Evolutionary conservation across 2,329 filamentous ascomycete genomes (phyloP), one percentile per base, ranked within the genome.

Genomic region (Fusarium tjaetaba): DNA sequence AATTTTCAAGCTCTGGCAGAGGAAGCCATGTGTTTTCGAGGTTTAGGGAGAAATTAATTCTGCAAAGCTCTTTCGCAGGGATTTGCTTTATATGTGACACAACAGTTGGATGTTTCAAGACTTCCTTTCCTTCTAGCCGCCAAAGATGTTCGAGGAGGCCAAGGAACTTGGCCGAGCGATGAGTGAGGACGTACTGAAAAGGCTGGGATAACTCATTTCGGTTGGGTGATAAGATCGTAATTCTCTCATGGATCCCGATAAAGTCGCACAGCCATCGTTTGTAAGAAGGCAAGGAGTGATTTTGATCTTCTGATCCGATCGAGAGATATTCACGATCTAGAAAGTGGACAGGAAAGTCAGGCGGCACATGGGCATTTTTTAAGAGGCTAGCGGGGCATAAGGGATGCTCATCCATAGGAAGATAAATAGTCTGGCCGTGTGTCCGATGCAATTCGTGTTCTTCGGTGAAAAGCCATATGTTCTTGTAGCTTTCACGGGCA

Each of bases 11-110:
- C 3, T 26, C 4, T 15, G 52, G 53, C 11, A 43, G 4, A 7
- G 71, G 71, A 57, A 75, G 63, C 73, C 71, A 75, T 1, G 71
- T 62, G 1, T 70, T 24, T 20, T 49, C 41, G 1, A 75, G 34
- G 1, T 45, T 60, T 0, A n/a, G 1, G 10, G 53, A n/a, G 22
- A 43, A 72, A 1, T n/a, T 4, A 2, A 74, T 61, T 42, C 41
- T 53, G 15, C 73, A 75, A 42, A 75, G 65, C 8, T 53, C 0
- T 1, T 65, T 57, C 4, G 66, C 71, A 0, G 65, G 24, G 7
- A 75, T 34, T 14, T 66, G 7, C 22, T 30, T 0, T 9, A 75
- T 56, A 3, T 41, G 22, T 3, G 57, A 67, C 20, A 49, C n/a
- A 28, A 71, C 24, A 32, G 4, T 22, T 6, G 10, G 36, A 2